Base-by-base conservation (phyloP, 495 filamentous ascomycete species). In the Staphylotrichum longicolle region DNA sequence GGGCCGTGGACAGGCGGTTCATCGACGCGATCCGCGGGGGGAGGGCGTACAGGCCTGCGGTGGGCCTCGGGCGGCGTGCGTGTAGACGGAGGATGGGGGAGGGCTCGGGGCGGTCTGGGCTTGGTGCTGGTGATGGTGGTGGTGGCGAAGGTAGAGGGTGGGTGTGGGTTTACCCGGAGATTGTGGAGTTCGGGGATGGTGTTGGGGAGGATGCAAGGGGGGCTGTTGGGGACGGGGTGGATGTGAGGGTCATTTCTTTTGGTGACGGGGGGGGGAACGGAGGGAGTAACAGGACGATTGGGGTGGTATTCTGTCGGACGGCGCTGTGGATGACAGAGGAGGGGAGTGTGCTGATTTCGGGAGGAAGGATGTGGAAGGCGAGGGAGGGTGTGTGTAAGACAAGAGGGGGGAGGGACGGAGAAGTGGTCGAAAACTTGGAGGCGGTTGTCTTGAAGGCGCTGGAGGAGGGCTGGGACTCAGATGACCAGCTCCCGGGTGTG, bases 311-410 rank as follows among this genome's bases (percentile, higher is more conserved):
- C 37, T 34, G 35, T 34, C 57, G 48, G n/a, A 30, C 7, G 3
- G 48, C 30, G 32, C 12, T 60, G 27, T 59, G 57, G 57, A 5
- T 11, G 12, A 39, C 30, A 6, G 1, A 15, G 10, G 10, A 1
- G 37, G 14, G 27, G 39, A 12, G 12, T 44, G 57, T 75, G 33
- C 63, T 76, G 32, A 27, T 39, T 65, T 75, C 40, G n/a, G 72
- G 5, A 69, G 72, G 35, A 54, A 54, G 33, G 60, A 63, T 8
- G 2, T 57, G 32, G 66, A 64, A 70, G 20, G 14, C 4, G 32
- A 5, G 4, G n/a, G 5, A 12, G 45, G 45, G 55, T 15, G 34
- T 39, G 45, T 5, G n/a, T 8, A 49, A 46, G 9, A 35, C n/a
- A 4, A 35, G 37, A 37, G 11, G 30, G 27, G 11, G 0, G 57